phyloP scores from a whole-genome alignment of 1,284 basidiomycete genomes.

The Schizophyllum commune region DNA sequence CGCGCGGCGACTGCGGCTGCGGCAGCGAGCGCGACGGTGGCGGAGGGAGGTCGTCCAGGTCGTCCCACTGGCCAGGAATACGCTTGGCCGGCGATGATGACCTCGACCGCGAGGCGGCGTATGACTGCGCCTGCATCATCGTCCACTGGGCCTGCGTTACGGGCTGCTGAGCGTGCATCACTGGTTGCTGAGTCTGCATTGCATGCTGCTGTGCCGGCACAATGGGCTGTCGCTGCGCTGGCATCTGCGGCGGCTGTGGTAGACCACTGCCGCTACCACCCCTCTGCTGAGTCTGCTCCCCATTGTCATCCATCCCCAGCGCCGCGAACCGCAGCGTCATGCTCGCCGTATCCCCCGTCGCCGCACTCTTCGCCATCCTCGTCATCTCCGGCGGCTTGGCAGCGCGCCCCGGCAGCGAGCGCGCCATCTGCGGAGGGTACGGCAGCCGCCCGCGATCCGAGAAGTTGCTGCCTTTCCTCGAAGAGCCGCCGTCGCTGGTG shows the following conservation, averaged over 20 bases:
- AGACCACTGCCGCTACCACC: not conserved
- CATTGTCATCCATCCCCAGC: not conserved
- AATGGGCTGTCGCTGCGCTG: not conserved
- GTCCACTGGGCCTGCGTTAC: not conserved
- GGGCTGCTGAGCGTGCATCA: not conserved
- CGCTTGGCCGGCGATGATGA: not conserved
- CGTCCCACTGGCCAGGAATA: not conserved
- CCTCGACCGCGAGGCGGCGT: not conserved
- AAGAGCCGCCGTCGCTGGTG: not conserved
- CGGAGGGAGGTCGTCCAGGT: conserved; percentile 1
- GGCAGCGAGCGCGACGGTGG: conserved; percentile 2
- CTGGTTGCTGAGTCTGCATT: not conserved
- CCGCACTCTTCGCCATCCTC: not conserved
- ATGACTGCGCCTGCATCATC: not conserved
- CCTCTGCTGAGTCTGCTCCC: no score
- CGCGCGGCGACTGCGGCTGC: conserved; percentile 3
- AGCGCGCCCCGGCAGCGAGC: not conserved
- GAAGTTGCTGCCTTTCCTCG: not conserved
- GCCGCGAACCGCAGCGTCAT: not conserved
- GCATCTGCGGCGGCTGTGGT: not conserved
- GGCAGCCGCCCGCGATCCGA: not conserved
- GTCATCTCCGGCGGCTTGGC: not conserved
- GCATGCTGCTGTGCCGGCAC: not conserved
- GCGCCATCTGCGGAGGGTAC: not conserved
- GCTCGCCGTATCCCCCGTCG: not conserved